Evolutionary conservation across 768 basidiomycete species (phyloP), one percentile per base, ranked within the genome.

Genomic region (Pulveroboletus sp.): DNA sequence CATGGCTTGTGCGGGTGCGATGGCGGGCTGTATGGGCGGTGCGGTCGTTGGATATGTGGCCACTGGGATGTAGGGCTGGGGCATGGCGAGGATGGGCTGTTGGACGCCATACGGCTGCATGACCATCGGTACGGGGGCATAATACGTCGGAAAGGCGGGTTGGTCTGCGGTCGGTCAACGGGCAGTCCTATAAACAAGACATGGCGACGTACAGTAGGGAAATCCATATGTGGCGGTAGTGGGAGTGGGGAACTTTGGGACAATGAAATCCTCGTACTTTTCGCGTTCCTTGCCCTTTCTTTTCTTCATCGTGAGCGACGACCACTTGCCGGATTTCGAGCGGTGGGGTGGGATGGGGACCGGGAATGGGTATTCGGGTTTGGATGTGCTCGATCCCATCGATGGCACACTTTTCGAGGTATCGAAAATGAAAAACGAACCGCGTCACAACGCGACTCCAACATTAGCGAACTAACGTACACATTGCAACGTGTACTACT

Each of bases 61-160:
- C 40, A 68, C 55, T 11, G 64, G 66, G 13, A 61, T 16, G 17
- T 66, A 68, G 3, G 39, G 7, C 31, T 66, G 64, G 6, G 64
- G 62, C 62, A 66, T 62, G 23, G 62, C 34, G 5, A 57, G 35
- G 20, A 67, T 5, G 10, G 64, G 66, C 27, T 68, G 65, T n/a
- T 68, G 65, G 5, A 57, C 16, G 5, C 53, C 59, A 13, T 43
- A 27, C 13, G 64, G 64, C 17, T 56, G 63, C 16, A 57, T 12
- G 36, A 63, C 49, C 55, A 66, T 56, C 43, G 54, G 57, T 10
- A 68, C 50, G 2, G 64, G 67, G 1, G 64, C 57, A 47, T 65
- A 67, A 10, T 69, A 67, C 6, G 56, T 29, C 29, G 67, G 63
- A 54, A 48, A 67, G 0, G 46, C 35, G 0, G 65, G 21, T 47